These are phyloP conservation scores for Coccomyxa sp. DNA, from an alignment of 139 green algal genomes.

Conservation along the genomic window DNA sequence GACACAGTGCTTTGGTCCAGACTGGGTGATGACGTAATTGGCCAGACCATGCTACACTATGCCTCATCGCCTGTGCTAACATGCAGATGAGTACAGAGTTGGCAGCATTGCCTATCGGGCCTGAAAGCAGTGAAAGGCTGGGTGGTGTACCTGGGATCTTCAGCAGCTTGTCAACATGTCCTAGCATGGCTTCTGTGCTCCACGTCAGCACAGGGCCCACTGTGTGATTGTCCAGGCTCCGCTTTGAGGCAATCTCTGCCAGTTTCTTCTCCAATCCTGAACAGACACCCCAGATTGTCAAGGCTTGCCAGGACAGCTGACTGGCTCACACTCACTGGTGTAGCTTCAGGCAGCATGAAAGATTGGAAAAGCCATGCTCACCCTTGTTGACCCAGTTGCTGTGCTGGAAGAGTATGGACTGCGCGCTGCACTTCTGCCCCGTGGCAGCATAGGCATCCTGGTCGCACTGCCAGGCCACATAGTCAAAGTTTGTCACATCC, in stretches of 20 bases:
- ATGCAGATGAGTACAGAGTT: background rate
- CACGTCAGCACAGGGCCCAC: constrained; percentile 89
- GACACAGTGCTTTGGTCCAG: background rate
- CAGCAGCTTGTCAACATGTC: constrained; percentile 72
- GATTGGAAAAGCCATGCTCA: background rate
- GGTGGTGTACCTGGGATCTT: constrained; percentile 65
- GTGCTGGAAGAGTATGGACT: constrained; percentile 96
- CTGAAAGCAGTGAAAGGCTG: background rate
- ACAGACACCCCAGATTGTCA: too few relatives aligned
- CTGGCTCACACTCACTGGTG: background rate
- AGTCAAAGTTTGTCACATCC: constrained; percentile 75
- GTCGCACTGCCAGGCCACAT: constrained; percentile 91
- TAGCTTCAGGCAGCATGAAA: background rate
- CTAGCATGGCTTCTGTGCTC: constrained; percentile 82
- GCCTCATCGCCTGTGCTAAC: background rate
- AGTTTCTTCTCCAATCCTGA: constrained; percentile 72
- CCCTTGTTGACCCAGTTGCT: constrained; percentile 46
- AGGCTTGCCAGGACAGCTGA: too few relatives aligned
- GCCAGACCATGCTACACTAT: background rate
- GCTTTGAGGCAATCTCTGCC: constrained; percentile 38
- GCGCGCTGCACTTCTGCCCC: constrained; percentile 97
- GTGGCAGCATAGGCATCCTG: constrained; percentile 95
- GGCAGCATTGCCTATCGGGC: background rate
- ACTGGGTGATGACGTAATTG: background rate
- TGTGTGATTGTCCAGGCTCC: constrained; percentile 82